Percentiles rank a stretch among this genome's conserved stretches.
phyloP scores from a whole-genome alignment of 2,329 filamentous ascomycete species.

The Apiospora arundinis region DNA sequence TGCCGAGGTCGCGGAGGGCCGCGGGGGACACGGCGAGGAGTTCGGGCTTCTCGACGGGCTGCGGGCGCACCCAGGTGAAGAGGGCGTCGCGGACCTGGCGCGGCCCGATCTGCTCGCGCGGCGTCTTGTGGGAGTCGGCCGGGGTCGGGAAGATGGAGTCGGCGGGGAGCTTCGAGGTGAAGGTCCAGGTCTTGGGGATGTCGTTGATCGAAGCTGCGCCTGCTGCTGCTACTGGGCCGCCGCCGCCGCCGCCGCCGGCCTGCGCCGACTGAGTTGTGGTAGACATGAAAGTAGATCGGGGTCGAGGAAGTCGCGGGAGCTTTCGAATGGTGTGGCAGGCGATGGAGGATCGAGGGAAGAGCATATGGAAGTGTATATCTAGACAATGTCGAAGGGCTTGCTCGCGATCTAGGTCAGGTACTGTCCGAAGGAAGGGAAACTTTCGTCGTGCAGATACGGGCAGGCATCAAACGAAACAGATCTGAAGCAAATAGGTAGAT shows the following conservation, averaged over 20 bases:
- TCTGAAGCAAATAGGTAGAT: background rate
- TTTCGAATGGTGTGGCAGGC: background rate
- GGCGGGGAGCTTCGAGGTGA: constrained; percentile 72
- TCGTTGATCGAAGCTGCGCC: constrained; percentile 50
- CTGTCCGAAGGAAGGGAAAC: background rate
- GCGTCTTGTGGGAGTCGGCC: constrained; percentile 78
- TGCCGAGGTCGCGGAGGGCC: constrained; percentile 81
- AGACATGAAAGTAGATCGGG: constrained; percentile 41
- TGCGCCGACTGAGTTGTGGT: constrained; percentile 38
- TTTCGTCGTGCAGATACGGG: background rate
- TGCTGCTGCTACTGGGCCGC: no score
- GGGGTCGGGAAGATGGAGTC: constrained; percentile 84
- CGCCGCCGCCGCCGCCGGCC: constrained; percentile 35
- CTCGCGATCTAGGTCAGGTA: background rate
- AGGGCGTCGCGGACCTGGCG: constrained; percentile 84
- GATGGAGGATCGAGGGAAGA: background rate
- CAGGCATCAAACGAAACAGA: background rate
- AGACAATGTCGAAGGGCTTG: background rate
- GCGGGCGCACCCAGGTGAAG: constrained; percentile 90
- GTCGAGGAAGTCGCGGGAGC: constrained; percentile 28
- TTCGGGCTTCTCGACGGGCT: constrained; percentile 73
- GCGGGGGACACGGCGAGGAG: constrained; percentile 80
- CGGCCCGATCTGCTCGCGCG: constrained; percentile 77
- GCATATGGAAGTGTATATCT: constrained; percentile 16
- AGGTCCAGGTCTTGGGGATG: constrained; percentile 70